phyloP scores from a whole-genome alignment of 768 basidiomycete genomes.

The Hemileccinum impolitum region DNA sequence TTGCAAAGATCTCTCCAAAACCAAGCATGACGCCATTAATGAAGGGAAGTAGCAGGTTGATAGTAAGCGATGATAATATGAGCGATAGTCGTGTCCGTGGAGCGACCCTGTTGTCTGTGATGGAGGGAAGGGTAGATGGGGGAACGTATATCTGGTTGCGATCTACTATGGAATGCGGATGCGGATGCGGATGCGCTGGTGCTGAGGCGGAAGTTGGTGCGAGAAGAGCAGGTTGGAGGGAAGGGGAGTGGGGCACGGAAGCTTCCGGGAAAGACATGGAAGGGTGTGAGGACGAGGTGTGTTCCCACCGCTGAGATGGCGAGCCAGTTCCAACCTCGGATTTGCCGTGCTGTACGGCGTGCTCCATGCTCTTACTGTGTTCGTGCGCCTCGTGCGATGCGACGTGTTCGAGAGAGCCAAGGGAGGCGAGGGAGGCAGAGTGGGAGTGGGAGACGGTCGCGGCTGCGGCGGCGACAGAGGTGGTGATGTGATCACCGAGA shows the following conservation, averaged over 20 bases:
- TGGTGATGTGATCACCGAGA: slow-evolving; percentile 29
- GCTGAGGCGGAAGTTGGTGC: slow-evolving; percentile 6
- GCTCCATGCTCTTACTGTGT: slow-evolving; percentile 10
- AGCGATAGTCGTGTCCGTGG: slow-evolving; percentile 66
- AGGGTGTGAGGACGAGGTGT: slow-evolving; percentile 64
- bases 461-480: slow-evolving; percentile 17
- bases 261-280: slow-evolving; percentile 74
- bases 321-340: slow-evolving; percentile 18
- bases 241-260: slow-evolving; percentile 49
- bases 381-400: slow-evolving; percentile 27
- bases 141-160: slow-evolving; percentile 24
- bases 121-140: slow-evolving; percentile 57
- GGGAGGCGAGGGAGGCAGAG: slow-evolving; percentile 17
- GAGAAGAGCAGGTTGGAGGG: slow-evolving; percentile 22
- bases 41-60: slow-evolving; percentile 85
- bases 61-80: slow-evolving; percentile 68
- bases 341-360: slow-evolving; percentile 4
- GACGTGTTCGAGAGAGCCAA: slow-evolving; percentile 15
- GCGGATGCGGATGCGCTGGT: slow-evolving; percentile 13
- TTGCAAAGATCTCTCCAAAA: slow-evolving; percentile 93
- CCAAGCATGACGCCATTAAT: slow-evolving; percentile 95
- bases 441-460: slow-evolving; percentile 17
- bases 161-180: slow-evolving; percentile 21
- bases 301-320: slow-evolving; percentile 67
- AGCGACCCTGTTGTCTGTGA: slow-evolving; percentile 68